These are phyloP conservation scores for Starmera caribaea DNA, from an alignment of 805 yeast species.

Conservation along the genomic window DNA sequence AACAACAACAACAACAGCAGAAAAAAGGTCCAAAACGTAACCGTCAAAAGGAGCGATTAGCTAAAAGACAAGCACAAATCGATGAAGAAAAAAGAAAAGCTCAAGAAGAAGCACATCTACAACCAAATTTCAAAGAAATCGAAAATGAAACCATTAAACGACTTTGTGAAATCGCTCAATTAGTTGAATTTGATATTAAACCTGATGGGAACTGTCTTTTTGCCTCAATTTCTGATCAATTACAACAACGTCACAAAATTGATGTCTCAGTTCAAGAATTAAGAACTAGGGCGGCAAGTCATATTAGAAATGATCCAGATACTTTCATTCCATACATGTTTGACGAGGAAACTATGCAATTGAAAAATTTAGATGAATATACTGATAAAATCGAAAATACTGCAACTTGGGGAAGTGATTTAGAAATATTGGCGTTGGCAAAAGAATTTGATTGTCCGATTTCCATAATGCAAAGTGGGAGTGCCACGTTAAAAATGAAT, in stretches of 20 bases:
- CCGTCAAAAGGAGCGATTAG: conserved; percentile 77
- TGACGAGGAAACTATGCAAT: conserved; percentile 61
- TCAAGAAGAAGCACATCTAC: conserved; percentile 49
- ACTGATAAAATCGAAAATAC: conserved; percentile 60
- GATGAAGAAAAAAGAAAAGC: conserved; percentile 61
- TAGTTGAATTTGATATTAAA: conserved; percentile 56
- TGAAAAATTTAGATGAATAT: conserved; percentile 61
- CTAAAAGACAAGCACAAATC: conserved; percentile 63
- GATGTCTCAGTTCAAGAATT: conserved; percentile 37
- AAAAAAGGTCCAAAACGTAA: conserved; percentile 46
- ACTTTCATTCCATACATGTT: conserved; percentile 75
- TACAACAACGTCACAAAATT: conserved; percentile 39
- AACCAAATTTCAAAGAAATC: conserved; percentile 59
- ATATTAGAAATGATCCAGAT: conserved; percentile 55
- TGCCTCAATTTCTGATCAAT: conserved; percentile 77
- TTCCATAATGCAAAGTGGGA: conserved; percentile 70
- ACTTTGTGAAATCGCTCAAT: conserved; percentile 36
- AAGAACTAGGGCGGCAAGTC: conserved; percentile 54
- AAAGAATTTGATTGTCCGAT: conserved; percentile 64
- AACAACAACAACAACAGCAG: conserved; percentile 14
- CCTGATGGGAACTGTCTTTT: conserved; percentile 96
- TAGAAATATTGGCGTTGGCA: conserved; percentile 79
- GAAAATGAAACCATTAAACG: conserved; percentile 60
- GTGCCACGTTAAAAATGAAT: conserved; percentile 55
- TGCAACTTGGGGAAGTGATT: conserved; percentile 93